These are phyloP conservation scores for Pseudogymnoascus sp. DNA, from an alignment of 2,329 filamentous ascomycete species.

Conservation along the genomic window DNA sequence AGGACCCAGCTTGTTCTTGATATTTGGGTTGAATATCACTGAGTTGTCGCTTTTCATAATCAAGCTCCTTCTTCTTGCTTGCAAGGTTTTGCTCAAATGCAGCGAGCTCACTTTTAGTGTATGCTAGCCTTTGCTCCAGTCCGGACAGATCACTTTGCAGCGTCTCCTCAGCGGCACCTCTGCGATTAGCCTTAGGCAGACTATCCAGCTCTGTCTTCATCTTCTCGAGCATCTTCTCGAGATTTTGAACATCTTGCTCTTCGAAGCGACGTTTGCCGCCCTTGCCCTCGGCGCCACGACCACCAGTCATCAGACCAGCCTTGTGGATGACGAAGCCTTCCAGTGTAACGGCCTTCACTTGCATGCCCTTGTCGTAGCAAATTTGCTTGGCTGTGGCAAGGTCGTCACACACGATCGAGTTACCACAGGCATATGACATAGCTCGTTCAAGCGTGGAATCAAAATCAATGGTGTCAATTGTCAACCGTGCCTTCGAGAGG, in stretches of 20 bases:
- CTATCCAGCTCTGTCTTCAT: constrained; percentile 70
- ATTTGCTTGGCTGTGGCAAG: constrained; percentile 81
- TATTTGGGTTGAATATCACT: constrained; percentile 72
- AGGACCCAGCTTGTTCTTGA: constrained; percentile 59
- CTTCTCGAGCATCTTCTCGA: constrained; percentile 70
- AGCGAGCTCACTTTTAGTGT: constrained; percentile 66
- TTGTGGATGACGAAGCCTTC: constrained; percentile 96
- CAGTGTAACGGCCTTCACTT: constrained; percentile 88
- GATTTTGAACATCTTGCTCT: constrained; percentile 77
- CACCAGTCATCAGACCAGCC: constrained; percentile 92
- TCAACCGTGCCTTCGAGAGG: constrained; percentile 75
- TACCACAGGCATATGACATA: constrained; percentile 90
- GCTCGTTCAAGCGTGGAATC: constrained; percentile 82
- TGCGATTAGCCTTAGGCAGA: constrained; percentile 70
- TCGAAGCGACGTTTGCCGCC: constrained; percentile 77
- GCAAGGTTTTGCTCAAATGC: constrained; percentile 74
- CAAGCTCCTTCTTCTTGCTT: constrained; percentile 76
- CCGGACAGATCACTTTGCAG: constrained; percentile 73
- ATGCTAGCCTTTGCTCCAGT: constrained; percentile 67
- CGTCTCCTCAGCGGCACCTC: constrained; percentile 69
- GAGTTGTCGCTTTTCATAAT: constrained; percentile 65
- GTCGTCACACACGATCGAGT: constrained; percentile 87
- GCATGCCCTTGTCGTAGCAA: constrained; percentile 73
- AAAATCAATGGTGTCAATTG: constrained; percentile 94
- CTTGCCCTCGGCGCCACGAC: constrained; percentile 69